A percentile compares a stretch with the other conserved stretches of the same genome.
Evolutionary conservation across 2,329 filamentous ascomycete genomes (phyloP).

Genomic region (Fusarium ramigenum): DNA sequence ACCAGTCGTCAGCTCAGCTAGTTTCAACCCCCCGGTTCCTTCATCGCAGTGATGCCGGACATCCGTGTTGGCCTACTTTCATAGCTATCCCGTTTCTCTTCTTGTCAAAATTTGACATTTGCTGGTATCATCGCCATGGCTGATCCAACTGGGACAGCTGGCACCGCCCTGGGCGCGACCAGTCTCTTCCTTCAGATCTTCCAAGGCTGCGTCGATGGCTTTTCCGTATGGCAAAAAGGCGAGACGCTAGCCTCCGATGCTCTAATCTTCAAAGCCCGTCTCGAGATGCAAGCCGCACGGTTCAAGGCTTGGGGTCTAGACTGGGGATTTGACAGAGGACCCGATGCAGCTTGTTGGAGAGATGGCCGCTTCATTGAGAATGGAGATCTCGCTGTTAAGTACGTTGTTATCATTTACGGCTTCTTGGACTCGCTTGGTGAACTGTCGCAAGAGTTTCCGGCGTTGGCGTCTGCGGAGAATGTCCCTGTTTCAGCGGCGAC

Average conservation of each 20-base stretch:
- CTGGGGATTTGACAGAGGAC: background rate
- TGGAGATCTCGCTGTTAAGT: rapidly evolving
- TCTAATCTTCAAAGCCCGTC: background rate
- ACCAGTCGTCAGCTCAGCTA: background rate
- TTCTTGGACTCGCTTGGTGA: background rate
- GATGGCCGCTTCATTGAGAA: background rate
- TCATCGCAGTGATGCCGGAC: rapidly evolving
- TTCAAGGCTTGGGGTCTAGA: background rate
- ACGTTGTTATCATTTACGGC: background rate
- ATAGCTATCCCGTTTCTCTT: rapidly evolving
- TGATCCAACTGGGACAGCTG: background rate
- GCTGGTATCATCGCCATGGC: rapidly evolving
- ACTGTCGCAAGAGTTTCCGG: rapidly evolving
- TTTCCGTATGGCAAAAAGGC: background rate
- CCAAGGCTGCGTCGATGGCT: background rate
- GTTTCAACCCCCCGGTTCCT: background rate
- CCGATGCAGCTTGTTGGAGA: background rate
- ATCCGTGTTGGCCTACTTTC: background rate
- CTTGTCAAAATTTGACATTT: no score
- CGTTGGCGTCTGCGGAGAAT: background rate
- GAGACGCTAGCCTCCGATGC: background rate
- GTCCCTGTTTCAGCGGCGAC: background rate
- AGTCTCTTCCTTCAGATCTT: background rate
- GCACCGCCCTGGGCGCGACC: background rate
- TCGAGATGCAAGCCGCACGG: background rate